phyloP scores from a whole-genome alignment of 1,139 yeast genomes.

The Groenewaldozyma sp. region DNA sequence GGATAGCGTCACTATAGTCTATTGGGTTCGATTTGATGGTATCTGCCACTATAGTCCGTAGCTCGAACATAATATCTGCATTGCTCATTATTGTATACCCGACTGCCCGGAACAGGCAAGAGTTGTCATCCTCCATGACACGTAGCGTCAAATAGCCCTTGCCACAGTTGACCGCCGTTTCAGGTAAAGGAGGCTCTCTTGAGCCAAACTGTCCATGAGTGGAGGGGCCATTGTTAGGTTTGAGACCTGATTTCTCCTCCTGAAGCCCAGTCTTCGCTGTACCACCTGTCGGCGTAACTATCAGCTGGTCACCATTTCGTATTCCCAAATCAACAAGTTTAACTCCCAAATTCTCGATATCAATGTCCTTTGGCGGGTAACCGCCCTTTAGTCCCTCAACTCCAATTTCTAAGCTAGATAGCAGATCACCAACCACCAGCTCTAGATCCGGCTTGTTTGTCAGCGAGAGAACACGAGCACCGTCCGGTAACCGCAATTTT shows the following conservation, averaged over 20 bases:
- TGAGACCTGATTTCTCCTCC: constrained; percentile 1
- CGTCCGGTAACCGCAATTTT: constrained; percentile 19
- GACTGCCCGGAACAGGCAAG: constrained; percentile 67
- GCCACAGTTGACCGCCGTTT: constrained; percentile 4
- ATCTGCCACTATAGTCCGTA: constrained; percentile 41
- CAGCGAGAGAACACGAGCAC: constrained; percentile 18
- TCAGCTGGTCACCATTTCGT: constrained; percentile 49
- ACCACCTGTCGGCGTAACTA: constrained; percentile 24
- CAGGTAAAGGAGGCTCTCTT: neutral
- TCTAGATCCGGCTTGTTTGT: constrained; percentile 20
- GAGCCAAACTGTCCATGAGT: neutral
- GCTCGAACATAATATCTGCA: constrained; percentile 34
- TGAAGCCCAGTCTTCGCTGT: neutral
- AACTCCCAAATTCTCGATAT: constrained; percentile 20
- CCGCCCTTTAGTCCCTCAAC: constrained; percentile 38
- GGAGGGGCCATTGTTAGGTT: neutral
- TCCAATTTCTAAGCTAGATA: constrained; percentile 10
- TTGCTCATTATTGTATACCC: constrained; percentile 43
- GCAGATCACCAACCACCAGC: constrained; percentile 23
- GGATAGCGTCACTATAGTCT: constrained; percentile 47
- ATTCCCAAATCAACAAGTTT: constrained; percentile 37
- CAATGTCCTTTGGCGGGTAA: constrained; percentile 49
- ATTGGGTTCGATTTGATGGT: constrained; percentile 38
- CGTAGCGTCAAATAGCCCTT: constrained; percentile 38
- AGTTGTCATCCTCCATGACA: constrained; percentile 68